Conservation (phyloP, 2,329 filamentous ascomycete species). For the Bipolaris zeicola region DNA sequence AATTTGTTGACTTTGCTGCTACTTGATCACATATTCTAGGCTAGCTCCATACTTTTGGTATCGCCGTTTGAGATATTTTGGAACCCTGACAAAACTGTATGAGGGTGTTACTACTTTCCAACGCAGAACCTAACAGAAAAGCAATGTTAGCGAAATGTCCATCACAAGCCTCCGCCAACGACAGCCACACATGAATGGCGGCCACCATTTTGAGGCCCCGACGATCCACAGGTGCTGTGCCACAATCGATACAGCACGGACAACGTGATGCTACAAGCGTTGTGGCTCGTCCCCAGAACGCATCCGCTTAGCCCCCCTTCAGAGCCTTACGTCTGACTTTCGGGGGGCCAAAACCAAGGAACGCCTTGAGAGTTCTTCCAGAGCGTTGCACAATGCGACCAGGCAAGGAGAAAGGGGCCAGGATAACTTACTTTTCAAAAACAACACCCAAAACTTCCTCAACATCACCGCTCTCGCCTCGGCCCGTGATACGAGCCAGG, state of each 20-base stretch:
- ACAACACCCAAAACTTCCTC: constrained; percentile 96
- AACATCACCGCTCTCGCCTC: constrained; percentile 83
- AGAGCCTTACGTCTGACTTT: constrained; percentile 10
- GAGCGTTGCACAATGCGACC: background rate
- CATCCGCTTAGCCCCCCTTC: constrained; percentile 3
- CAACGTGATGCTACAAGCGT: constrained; percentile 23
- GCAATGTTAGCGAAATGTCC: constrained; percentile 8
- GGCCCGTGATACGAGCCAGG: constrained; percentile 80
- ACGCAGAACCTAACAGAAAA: constrained; percentile 30
- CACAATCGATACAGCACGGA: constrained; percentile 9
- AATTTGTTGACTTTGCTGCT: background rate
- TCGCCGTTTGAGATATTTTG: no score
- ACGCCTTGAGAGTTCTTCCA: constrained; percentile 7
- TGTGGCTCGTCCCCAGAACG: constrained; percentile 21
- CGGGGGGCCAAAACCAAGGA: constrained; percentile 8
- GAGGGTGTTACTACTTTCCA: constrained; percentile 22
- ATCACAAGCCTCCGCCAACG: background rate
- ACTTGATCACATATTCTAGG: background rate
- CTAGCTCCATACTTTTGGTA: no score
- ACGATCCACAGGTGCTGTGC: constrained; percentile 4
- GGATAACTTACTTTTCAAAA: constrained; percentile 82
- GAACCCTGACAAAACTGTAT: background rate
- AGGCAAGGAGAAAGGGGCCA: constrained; percentile 1
- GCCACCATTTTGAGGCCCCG: constrained; percentile 4
- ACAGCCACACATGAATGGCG: constrained; percentile 12